Base-by-base conservation (phyloP, 1,284 basidiomycete genomes). In the Trametes polyzona region DNA sequence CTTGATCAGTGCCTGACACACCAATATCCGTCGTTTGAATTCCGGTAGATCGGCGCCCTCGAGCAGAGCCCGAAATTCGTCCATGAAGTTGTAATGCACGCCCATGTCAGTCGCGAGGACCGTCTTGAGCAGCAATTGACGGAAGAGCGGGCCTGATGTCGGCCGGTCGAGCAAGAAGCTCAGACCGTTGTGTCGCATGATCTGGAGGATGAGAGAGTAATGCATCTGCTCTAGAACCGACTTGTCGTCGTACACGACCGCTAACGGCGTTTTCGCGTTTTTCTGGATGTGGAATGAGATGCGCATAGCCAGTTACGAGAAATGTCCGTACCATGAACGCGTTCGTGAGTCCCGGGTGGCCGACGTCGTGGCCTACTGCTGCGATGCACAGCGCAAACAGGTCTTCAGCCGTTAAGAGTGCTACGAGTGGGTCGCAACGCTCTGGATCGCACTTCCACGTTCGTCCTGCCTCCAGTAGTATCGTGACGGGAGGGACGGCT, bases 171-270 rank as follows among this genome's bases (percentile, higher is more conserved):
- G 76, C 4, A 92, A 69, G 43, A 76, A 74, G n/a, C 81, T 82
- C 35, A 96, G 81, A 3, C 92, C 89, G 69, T 96, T 88, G 58
- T 86, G 83, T 33, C 90, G 85, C 76, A 97, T 88, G 33, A 93
- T 85, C 55, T 88, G 86, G 17, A 95, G 78, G 40, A 97, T 81
- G 36, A 97, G 80, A 52, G 92, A 84, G 66, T 86, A 93, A 75
- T 97, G 95, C 87, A 98, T 91, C 64, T 95, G 92, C 69, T 98
- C 95, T 29, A 98, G 80, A 0, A 95, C 89, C 2, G 93, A 95
- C 67, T 90, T 87, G 68, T 93, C 88, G 65, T 93, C 90, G 71
- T 92, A 98, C 1, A 98, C 84, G 21, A 89, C 81, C 0, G 93
- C 92, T 17, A 97, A 78, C 0, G 95, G 95, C 0, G 94, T 86